Evolutionary conservation across 2,329 filamentous ascomycete genomes (phyloP), one percentile per base, ranked within the genome.

Genomic region (Aureobasidium uvarum): DNA sequence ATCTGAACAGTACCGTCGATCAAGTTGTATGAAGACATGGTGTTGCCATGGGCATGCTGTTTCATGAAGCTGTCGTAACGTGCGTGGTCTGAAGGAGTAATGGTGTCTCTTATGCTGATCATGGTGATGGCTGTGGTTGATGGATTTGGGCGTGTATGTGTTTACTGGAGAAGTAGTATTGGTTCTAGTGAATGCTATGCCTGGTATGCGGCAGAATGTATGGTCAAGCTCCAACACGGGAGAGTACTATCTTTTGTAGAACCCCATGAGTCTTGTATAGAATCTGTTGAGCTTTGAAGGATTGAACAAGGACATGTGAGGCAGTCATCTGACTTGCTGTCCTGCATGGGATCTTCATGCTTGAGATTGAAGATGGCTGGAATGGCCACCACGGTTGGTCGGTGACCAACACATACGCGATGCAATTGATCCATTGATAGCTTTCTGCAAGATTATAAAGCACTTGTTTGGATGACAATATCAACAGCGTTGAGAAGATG

Each of bases 21-120:
- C 23, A 58, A 20, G 10, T 58, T 23, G 54, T 33, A 58, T n/a
- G 36, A 39, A 20, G 54, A 45, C 54, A 58, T 58, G 54, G 54
- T 58, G 16, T 58, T 45, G 54, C 39, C 54, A 45, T 45, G 11
- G 10, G 16, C 8, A 3, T n/a, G 23, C 38, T 58, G 38, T 10
- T 45, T 8, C 25, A 45, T 58, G 39, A 58, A 58, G 41, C 7
- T 31, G n/a, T 58, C 54, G 25, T 18, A 58, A 2, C 38, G 39
- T 4, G 38, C 23, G 33, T 58, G 54, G 14, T 58, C 39, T 33
- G 23, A 14, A 7, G 39, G 8, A 20, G 39, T 39, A 7, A 58
- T 58, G 23, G 54, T 58, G 18, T 58, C 39, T 31, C 39, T 31
- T 23, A 45, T 58, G 54, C 8, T 33, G 23, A 58, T 43, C 54